Evolutionary conservation across 169 alveolate species (phyloP).

Genomic region (Plasmodium gonderi): DNA sequence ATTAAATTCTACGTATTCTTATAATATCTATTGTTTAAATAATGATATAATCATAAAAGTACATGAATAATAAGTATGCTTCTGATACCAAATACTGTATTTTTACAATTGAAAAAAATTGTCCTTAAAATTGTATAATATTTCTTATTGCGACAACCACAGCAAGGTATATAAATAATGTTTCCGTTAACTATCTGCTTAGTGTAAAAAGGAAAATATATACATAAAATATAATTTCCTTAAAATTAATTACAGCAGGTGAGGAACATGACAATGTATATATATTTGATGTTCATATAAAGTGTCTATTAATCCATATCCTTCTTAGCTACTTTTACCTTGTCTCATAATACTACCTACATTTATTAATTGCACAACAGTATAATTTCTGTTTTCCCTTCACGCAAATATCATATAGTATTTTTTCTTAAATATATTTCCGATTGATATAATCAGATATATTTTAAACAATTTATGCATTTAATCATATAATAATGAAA

Average conservation of each 20-base stretch:
- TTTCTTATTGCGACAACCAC: not conserved
- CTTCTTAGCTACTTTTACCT: not conserved
- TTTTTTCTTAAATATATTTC: not conserved
- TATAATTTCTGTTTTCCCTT: not conserved
- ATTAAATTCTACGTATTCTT: not conserved
- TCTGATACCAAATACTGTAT: not conserved
- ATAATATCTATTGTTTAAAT: not conserved
- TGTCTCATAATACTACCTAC: not conserved
- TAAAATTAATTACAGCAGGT: not conserved
- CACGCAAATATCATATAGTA: not conserved
- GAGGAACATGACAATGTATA: not conserved
- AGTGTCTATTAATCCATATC: not conserved
- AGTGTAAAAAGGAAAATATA: too few species aligned
- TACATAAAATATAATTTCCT: not conserved
- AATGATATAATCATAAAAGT: not conserved
- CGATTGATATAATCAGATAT: not conserved
- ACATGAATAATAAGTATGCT: not conserved
- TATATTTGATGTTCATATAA: not conserved
- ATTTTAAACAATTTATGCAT: too few species aligned
- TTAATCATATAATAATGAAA: not conserved
- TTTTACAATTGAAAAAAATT: too few species aligned
- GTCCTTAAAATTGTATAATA: not conserved
- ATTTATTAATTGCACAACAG: not conserved
- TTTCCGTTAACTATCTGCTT: not conserved
- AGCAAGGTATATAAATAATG: not conserved